These are phyloP conservation scores for Ustilago cynodontis DNA, from an alignment of 1,284 basidiomycete genomes.

Conservation along the genomic window DNA sequence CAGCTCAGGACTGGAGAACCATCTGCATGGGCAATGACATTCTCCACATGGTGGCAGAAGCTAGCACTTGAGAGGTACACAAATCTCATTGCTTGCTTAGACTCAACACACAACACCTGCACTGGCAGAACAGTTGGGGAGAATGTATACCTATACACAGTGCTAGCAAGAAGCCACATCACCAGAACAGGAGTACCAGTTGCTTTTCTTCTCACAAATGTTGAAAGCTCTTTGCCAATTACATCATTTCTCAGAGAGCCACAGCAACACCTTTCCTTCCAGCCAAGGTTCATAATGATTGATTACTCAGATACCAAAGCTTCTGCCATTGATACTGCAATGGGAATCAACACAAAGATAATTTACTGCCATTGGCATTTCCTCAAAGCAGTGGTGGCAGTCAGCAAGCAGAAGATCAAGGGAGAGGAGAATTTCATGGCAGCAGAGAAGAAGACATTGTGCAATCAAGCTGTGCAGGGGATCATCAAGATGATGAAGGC, in stretches of 20 bases:
- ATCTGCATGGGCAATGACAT: no score
- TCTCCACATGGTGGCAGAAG: neutral
- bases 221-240: neutral
- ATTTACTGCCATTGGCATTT: conserved; percentile 5
- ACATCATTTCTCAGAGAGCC: neutral
- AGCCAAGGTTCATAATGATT: neutral
- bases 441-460: neutral
- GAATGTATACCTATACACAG: neutral
- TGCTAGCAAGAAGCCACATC: neutral
- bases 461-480: neutral
- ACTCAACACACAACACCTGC: conserved; percentile 2
- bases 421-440: neutral
- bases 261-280: no score
- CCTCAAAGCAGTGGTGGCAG: neutral
- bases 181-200: neutral
- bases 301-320: neutral
- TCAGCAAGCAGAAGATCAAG: neutral
- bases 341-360: neutral
- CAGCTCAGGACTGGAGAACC: neutral
- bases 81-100: neutral
- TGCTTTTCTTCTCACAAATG: neutral
- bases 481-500: neutral
- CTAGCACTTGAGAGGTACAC: neutral
- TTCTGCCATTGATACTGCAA: neutral
- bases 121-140: neutral